phyloP scores from a whole-genome alignment of 768 basidiomycete genomes.

The Asterophora parasitica region DNA sequence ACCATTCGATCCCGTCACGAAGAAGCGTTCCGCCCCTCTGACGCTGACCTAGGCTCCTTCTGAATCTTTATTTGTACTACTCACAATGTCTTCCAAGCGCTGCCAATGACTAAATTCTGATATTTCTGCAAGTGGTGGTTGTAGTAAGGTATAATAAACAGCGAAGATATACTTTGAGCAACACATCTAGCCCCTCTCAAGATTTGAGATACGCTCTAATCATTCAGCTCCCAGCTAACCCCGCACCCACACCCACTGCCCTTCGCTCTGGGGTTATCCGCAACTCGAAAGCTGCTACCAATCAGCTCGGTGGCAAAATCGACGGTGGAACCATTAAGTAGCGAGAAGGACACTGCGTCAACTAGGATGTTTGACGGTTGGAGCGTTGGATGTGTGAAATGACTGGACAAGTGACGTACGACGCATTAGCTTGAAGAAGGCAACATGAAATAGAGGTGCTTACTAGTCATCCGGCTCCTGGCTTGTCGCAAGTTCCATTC shows the following conservation, averaged over 20 bases:
- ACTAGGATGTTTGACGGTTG: constrained; percentile 75
- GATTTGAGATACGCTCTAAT: constrained; percentile 15
- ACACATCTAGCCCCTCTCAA: too few relatives aligned
- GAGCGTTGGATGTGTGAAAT: constrained; percentile 66
- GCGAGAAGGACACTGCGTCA: constrained; percentile 78
- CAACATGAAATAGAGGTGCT: constrained; percentile 25
- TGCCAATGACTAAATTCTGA: neutral
- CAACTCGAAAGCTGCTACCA: constrained; percentile 81
- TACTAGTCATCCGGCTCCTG: constrained; percentile 81
- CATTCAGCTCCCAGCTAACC: constrained; percentile 89
- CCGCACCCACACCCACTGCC: constrained; percentile 93
- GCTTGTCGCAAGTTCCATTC: constrained; percentile 70
- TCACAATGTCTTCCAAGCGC: too few relatives aligned
- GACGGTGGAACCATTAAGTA: constrained; percentile 85
- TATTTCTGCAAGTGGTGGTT: neutral
- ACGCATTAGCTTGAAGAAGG: constrained; percentile 1
- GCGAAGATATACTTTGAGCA: neutral
- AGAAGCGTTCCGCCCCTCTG: neutral
- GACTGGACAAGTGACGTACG: constrained; percentile 34
- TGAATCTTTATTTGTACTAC: too few relatives aligned
- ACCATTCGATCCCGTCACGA: constrained; percentile 22
- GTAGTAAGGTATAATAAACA: constrained; percentile 2
- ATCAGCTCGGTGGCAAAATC: constrained; percentile 95
- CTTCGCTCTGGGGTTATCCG: constrained; percentile 86
- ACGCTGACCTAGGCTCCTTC: too few relatives aligned